phyloP scores from a whole-genome alignment of 352 stramenopile genomes.

The Phytophthora fragariaefolia region DNA sequence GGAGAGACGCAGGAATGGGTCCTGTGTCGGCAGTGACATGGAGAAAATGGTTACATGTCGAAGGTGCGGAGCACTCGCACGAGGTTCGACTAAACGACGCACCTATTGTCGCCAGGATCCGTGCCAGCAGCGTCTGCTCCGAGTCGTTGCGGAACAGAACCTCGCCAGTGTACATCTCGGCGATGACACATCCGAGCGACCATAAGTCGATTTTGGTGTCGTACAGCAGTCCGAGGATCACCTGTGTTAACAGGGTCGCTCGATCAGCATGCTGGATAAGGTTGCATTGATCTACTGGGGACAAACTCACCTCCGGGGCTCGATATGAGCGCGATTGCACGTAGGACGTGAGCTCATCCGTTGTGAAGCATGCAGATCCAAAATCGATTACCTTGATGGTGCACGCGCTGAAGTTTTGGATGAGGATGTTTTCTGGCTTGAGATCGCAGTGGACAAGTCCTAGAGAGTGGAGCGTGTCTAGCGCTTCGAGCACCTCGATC shows the following conservation, averaged over 20 bases:
- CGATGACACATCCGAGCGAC: constrained; percentile 89
- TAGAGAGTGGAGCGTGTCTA: constrained; percentile 90
- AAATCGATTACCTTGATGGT: constrained; percentile 99
- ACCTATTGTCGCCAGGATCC: constrained; percentile 87
- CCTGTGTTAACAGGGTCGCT: constrained; percentile 36
- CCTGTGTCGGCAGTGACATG: constrained; percentile 30
- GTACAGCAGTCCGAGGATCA: constrained; percentile 96
- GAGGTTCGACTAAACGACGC: constrained; percentile 8
- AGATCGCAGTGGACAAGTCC: constrained; percentile 98
- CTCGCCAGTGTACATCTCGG: constrained; percentile 88
- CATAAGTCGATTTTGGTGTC: constrained; percentile 90
- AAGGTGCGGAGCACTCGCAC: background rate
- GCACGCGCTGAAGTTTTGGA: constrained; percentile 90
- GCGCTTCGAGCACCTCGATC: constrained; percentile 94
- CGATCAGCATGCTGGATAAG: background rate
- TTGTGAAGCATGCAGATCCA: constrained; percentile 95
- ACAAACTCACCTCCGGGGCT: constrained; percentile 89
- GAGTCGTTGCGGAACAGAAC: constrained; percentile 90
- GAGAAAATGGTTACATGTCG: background rate
- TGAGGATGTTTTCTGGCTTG: constrained; percentile 98
- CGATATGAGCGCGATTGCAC: constrained; percentile 98
- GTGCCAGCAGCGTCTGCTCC: constrained; percentile 93
- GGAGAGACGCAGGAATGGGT: constrained; percentile 68
- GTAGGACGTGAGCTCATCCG: constrained; percentile 96
- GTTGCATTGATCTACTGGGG: background rate